A percentile compares a stretch with the other conserved stretches of the same genome.
Evolutionary conservation across 768 basidiomycete species (phyloP).

Genomic region (Mycena metata): DNA sequence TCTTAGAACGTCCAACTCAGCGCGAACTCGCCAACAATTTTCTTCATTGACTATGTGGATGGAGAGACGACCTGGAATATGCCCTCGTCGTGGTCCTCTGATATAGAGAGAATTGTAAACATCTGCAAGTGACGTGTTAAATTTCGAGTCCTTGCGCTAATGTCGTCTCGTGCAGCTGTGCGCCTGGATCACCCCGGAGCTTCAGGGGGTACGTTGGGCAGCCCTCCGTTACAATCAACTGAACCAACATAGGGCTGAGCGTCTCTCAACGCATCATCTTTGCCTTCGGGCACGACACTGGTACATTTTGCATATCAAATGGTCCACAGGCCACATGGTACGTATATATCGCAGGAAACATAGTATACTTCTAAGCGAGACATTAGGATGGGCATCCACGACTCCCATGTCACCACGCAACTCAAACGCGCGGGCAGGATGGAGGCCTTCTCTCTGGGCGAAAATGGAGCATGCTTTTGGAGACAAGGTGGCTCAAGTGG

Average conservation of each 20-base stretch:
- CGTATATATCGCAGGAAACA: background rate
- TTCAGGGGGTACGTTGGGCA: background rate
- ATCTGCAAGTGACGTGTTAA: conserved; percentile 1
- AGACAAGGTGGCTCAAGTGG: background rate
- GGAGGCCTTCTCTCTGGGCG: conserved; percentile 8
- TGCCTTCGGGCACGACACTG: conserved; percentile 3
- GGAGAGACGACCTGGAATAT: conserved; percentile 7
- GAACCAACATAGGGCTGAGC: conserved; percentile 1
- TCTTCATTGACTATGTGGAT: conserved; percentile 15
- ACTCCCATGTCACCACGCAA: background rate
- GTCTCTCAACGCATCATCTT: conserved; percentile 14
- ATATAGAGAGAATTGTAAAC: conserved; percentile 8
- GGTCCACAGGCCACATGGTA: background rate
- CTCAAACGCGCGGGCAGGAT: background rate
- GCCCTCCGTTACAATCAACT: background rate
- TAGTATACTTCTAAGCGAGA: background rate
- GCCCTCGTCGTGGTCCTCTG: background rate
- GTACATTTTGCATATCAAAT: conserved; percentile 5
- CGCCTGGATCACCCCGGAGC: conserved; percentile 7
- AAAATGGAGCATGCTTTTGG: conserved; percentile 10
- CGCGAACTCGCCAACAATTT: conserved; percentile 1
- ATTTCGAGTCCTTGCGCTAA: background rate
- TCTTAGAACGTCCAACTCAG: conserved; percentile 11
- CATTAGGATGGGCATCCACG: background rate
- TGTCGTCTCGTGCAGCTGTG: background rate